Percentiles rank a stretch among this genome's conserved stretches.
These are phyloP conservation scores for Tricholoma sp. DNA, from an alignment of 768 basidiomycete species.

Conservation along the genomic window DNA sequence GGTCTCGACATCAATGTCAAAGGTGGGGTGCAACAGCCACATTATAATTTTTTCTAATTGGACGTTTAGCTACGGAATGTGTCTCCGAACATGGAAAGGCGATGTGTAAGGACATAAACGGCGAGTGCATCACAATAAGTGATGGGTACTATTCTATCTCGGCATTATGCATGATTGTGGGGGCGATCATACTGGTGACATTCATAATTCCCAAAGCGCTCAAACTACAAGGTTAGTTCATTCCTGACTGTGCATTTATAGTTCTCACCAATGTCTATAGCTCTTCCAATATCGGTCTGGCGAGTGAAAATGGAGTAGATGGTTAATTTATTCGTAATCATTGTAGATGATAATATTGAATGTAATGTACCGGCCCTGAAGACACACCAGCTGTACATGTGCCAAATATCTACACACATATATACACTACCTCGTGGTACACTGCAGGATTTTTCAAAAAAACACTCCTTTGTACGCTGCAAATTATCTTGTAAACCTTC, in stretches of 20 bases:
- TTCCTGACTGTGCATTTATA: background rate
- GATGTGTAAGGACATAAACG: conserved; percentile 67
- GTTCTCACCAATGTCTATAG: conserved; percentile 30
- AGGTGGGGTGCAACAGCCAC: conserved; percentile 34
- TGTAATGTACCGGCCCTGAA: conserved; percentile 35
- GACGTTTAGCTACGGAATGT: conserved; percentile 68
- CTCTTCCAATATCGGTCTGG: conserved; percentile 67
- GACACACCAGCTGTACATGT: conserved; percentile 2
- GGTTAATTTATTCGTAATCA: conserved; percentile 2
- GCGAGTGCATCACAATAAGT: conserved; percentile 74
- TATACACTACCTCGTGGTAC: conserved; percentile 19
- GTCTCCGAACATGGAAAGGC: conserved; percentile 89
- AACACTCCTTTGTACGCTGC: conserved; percentile 17
- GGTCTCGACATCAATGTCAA: conserved; percentile 44
- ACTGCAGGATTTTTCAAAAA: conserved; percentile 28
- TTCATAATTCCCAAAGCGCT: conserved; percentile 84
- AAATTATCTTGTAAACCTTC: conserved; percentile 15
- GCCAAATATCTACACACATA: conserved; percentile 38
- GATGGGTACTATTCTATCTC: conserved; percentile 94
- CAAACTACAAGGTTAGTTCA: conserved; percentile 72
- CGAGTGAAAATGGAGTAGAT: conserved; percentile 48
- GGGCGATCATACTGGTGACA: conserved; percentile 63
- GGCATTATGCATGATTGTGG: conserved; percentile 71
- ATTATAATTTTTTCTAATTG: conserved; percentile 9
- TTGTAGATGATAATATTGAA: background rate